Percentiles rank a stretch among this genome's conserved stretches.
Conservation (phyloP, 2,329 filamentous ascomycete species). For the Monilinia vaccinii-corymbosi region DNA sequence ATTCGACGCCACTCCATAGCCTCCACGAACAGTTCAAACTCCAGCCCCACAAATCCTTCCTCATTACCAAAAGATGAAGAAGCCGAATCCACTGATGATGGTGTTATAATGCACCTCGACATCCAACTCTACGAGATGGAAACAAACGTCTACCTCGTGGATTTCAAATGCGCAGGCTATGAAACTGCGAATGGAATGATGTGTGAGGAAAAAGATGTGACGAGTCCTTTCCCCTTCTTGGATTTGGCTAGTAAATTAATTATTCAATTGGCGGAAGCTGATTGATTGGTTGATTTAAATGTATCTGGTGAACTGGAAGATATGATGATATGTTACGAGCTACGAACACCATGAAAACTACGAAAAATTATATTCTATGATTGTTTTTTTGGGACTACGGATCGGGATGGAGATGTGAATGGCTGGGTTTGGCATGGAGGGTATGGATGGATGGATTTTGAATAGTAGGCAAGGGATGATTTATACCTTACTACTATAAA, state of each 20-base stretch:
- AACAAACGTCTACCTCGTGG: conserved; percentile 84
- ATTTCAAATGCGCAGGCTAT: conserved; percentile 98
- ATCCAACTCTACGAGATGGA: conserved; percentile 97
- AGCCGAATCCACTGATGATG: conserved; percentile 21
- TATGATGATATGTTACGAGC: background rate
- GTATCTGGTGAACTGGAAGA: background rate
- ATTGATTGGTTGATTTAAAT: conserved; percentile 32
- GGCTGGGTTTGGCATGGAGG: background rate
- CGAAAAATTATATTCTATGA: background rate
- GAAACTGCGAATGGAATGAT: conserved; percentile 67
- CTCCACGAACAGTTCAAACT: conserved; percentile 28
- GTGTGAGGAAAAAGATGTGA: conserved; percentile 87
- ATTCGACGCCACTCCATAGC: conserved; percentile 32
- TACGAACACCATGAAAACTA: background rate
- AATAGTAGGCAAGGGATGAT: too few species aligned
- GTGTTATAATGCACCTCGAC: conserved; percentile 83
- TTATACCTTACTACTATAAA: background rate
- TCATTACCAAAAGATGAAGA: conserved; percentile 9
- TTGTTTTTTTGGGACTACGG: background rate
- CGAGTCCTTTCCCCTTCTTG: conserved; percentile 89
- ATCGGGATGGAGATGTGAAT: background rate
- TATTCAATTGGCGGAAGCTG: conserved; percentile 81
- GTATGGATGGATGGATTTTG: background rate
- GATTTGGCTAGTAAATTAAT: conserved; percentile 89
- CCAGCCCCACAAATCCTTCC: conserved; percentile 19